Evolutionary conservation across 257 asterid species (phyloP).

Genomic region (Cruciata laevipes): DNA sequence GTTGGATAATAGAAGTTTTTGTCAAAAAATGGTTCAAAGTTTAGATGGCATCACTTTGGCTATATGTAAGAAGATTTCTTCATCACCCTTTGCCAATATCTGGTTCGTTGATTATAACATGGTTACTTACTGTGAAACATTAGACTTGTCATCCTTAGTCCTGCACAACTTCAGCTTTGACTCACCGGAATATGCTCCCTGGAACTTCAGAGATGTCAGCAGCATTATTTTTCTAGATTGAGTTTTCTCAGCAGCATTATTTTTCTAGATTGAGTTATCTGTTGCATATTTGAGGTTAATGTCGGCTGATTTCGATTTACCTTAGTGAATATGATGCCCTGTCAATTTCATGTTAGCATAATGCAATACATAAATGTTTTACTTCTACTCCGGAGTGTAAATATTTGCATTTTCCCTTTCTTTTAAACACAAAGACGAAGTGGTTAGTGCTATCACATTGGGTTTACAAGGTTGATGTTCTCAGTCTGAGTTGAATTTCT

Average conservation of each 20-base stretch:
- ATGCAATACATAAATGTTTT: neutral
- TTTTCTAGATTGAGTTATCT: neutral
- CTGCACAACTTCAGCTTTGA: neutral
- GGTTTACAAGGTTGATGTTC: neutral
- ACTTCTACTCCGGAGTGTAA: neutral
- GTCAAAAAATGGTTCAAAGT: neutral
- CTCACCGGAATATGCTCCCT: neutral
- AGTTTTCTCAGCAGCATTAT: neutral
- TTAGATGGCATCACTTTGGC: neutral
- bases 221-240: neutral
- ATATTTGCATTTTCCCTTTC: neutral
- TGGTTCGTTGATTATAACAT: neutral
- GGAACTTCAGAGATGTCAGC: neutral
- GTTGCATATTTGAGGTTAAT: neutral
- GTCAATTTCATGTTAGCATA: no score
- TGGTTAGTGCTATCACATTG: neutral
- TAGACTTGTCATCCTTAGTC: neutral
- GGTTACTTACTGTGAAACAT: neutral
- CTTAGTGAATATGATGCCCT: neutral
- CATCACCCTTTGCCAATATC: slow-evolving; percentile 4
- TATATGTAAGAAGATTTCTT: neutral
- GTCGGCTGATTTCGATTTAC: neutral
- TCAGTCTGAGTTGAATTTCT: no score
- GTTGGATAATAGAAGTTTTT: neutral
- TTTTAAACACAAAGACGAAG: no score